Conservation (phyloP, 208 protist genomes). For the Leishmania tropica region DNA sequence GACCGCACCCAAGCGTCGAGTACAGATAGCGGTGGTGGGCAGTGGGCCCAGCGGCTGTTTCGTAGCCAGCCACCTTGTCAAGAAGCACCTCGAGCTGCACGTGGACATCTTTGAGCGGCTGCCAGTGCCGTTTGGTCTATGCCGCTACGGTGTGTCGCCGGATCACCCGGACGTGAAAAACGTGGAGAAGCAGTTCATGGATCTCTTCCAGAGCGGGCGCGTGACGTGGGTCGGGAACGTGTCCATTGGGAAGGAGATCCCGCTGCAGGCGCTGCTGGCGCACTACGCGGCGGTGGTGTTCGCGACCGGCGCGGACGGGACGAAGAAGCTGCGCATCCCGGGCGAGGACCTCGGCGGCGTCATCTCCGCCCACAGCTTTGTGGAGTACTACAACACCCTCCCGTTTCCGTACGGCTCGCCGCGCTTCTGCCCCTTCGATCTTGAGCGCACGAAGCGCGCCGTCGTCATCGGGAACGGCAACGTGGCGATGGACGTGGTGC, state of each 20-base stretch:
- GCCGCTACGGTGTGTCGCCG: conserved; percentile 97
- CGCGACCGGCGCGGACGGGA: conserved; percentile 87
- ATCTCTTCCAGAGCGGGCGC: conserved; percentile 74
- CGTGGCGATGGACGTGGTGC: conserved; percentile 95
- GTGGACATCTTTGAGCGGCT: conserved; percentile 95
- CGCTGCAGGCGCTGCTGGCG: conserved; percentile 64
- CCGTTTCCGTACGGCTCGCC: conserved; percentile 86
- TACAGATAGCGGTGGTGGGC: conserved; percentile 94
- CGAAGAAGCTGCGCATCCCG: conserved; percentile 70
- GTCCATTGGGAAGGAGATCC: conserved; percentile 77
- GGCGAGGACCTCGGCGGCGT: conserved; percentile 88
- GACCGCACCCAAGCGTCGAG: conserved; percentile 29
- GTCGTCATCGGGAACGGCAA: conserved; percentile 95
- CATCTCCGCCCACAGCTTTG: conserved; percentile 88
- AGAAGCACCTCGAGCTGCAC: conserved; percentile 69
- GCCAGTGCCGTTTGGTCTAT: conserved; percentile 96
- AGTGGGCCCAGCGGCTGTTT: conserved; percentile 97
- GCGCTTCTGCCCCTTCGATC: conserved; percentile 74
- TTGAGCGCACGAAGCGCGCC: conserved; percentile 45
- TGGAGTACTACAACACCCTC: conserved; percentile 97
- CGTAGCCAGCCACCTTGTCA: conserved; percentile 88
- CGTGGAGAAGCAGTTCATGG: conserved; percentile 90
- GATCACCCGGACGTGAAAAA: conserved; percentile 98
- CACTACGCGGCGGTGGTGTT: conserved; percentile 95
- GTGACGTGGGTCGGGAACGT: conserved; percentile 96